Conservation (phyloP, 139 green algal species). For the Deuterostichococcus epilithicus region DNA sequence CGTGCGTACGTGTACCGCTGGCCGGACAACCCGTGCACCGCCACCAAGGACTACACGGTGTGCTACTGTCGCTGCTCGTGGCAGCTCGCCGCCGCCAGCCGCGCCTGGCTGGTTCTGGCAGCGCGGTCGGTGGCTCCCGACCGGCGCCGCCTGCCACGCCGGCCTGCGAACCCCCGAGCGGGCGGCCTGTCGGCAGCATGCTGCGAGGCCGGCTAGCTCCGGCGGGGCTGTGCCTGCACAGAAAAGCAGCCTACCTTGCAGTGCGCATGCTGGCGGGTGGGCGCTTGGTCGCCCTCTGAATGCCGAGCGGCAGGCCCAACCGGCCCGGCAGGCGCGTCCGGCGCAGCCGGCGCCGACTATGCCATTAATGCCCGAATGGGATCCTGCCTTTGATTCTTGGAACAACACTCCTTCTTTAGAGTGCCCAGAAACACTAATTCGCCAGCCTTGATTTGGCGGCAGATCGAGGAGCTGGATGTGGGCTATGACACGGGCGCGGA, state of each 20-base stretch:
- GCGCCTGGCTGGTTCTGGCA: too few relatives aligned
- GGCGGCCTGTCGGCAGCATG: too few relatives aligned
- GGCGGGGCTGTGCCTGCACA: too few relatives aligned
- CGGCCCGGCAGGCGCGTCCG: neutral
- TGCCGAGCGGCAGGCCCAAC: neutral
- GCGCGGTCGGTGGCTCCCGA: too few relatives aligned
- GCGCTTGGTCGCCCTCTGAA: too few relatives aligned
- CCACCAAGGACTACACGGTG: neutral
- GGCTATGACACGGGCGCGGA: constrained; percentile 43
- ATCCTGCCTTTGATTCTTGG: neutral
- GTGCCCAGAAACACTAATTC: neutral
- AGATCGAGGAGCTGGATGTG: constrained; percentile 15
- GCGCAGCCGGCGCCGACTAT: neutral
- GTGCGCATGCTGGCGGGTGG: too few relatives aligned
- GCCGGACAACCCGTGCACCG: neutral
- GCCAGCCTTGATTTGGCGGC: neutral
- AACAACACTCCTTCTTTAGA: neutral
- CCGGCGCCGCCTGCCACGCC: too few relatives aligned
- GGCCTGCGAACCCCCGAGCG: too few relatives aligned
- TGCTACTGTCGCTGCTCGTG: too few relatives aligned
- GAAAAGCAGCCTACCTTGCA: too few relatives aligned
- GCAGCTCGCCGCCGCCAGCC: too few relatives aligned
- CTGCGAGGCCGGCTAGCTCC: too few relatives aligned
- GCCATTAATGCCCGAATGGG: neutral
- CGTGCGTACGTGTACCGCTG: constrained; percentile 65